Base-by-base conservation (phyloP, 2,329 filamentous ascomycete genomes). In the Paracamarosporium sp. region DNA sequence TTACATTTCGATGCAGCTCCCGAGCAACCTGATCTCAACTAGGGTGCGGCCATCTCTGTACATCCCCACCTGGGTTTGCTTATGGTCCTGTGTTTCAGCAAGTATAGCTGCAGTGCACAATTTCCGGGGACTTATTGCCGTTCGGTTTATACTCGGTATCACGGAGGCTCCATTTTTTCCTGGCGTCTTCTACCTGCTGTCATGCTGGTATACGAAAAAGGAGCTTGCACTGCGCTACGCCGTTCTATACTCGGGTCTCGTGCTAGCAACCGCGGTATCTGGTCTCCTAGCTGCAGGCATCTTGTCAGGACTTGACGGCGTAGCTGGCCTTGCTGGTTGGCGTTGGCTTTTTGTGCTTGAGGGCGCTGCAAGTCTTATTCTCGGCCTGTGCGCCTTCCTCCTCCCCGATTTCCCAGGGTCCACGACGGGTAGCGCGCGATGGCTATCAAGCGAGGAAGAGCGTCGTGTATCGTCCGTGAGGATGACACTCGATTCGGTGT, bases 161-260 rank as follows among this genome's bases (percentile, higher is more conserved):
- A 91, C 24, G 78, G 91, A 95, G 73, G 82, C 91, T 8, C 91
- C 90, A 6, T 81, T 94, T 0, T 83, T 83, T 50, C 82, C 81
- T 0, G 81, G 81, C 1, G 86, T 93, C 15, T 90, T 90, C 64
- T 94, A 92, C 74, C 93, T 93, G 70, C 83, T 95, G 0, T 90
- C 88, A 0, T 93, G 90, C 71, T 96, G 92, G 92, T 96, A 95
- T 68, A 89, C 86, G 70, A 83, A 91, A 33, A 85, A 83, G 15
- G 92, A 96, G 68, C 90, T 95, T 53, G 92, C 91, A 48, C 83
- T 92, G n/a, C 86, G 92, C 33, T 87, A 90, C 60, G 90, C 91
- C 13, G 86, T 93, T 55, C 94, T 95, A 80, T 96, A 95, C 80
- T 92, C 90, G 0, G 90, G 91, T 0, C 91, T 92, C 0, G 90